These are phyloP conservation scores for Mortierella hygrophila DNA, from an alignment of 192 early-diverging fungal genomes.

Conservation along the genomic window DNA sequence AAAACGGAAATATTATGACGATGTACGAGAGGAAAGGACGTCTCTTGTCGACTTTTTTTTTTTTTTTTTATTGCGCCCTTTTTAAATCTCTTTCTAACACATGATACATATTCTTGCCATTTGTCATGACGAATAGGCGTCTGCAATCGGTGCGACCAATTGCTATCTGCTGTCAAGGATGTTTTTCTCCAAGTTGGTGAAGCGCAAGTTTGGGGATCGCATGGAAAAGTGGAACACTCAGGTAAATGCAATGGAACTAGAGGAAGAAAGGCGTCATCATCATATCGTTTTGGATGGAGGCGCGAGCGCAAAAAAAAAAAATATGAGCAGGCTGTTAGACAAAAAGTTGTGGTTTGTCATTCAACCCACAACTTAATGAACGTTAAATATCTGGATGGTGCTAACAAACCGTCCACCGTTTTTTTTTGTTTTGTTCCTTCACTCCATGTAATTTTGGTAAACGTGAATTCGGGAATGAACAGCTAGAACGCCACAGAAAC, in stretches of 20 bases:
- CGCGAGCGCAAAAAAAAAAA: slow-evolving; percentile 1
- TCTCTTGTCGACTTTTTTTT: background rate
- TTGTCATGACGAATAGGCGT: slow-evolving; percentile 55
- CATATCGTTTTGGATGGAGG: background rate
- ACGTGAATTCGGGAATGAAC: background rate
- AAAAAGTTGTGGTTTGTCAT: background rate
- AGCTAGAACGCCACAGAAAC: slow-evolving; percentile 55
- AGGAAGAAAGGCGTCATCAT: background rate
- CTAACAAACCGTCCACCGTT: background rate
- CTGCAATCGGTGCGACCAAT: slow-evolving; percentile 64
- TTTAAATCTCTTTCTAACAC: background rate
- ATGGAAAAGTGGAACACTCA: slow-evolving; percentile 68
- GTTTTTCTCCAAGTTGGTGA: slow-evolving; percentile 64
- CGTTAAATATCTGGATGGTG: slow-evolving; percentile 7
- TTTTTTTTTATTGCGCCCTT: background rate
- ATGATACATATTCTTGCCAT: background rate
- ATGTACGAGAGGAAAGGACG: background rate
- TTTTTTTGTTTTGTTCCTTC: background rate
- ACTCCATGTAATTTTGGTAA: background rate
- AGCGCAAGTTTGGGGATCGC: slow-evolving; percentile 62
- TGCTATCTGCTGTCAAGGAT: slow-evolving; percentile 65
- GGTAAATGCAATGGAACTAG: slow-evolving; percentile 18
- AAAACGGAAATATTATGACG: background rate
- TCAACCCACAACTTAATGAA: background rate
- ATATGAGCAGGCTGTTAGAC: background rate